These are phyloP conservation scores for Adenanthera pavonina DNA, from an alignment of 306 rosid genomes.

Conservation along the genomic window DNA sequence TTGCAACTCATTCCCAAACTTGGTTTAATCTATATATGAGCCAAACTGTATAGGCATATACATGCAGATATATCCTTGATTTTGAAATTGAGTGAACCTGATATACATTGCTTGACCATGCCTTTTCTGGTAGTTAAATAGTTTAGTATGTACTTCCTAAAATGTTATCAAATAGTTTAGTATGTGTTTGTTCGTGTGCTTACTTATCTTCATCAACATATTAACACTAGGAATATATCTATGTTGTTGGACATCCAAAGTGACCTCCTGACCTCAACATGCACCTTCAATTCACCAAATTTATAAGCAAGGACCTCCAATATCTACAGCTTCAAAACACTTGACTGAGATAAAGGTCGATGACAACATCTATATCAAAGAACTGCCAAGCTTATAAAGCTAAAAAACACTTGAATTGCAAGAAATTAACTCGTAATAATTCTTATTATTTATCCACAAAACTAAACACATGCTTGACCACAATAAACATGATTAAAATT, in stretches of 20 bases:
- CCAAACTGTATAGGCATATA: neutral
- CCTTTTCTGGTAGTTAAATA: neutral
- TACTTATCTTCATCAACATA: neutral
- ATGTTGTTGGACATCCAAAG: neutral
- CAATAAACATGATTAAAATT: conserved; percentile 14
- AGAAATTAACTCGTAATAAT: conserved; percentile 10
- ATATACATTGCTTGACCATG: neutral
- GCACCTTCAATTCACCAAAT: conserved; percentile 2
- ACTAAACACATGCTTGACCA: conserved; percentile 6
- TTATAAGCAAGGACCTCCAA: neutral
- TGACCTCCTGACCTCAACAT: conserved; percentile 15
- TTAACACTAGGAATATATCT: neutral
- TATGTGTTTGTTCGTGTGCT: conserved; percentile 1
- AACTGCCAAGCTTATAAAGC: conserved; percentile 9
- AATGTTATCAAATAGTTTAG: neutral
- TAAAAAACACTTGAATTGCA: conserved; percentile 16
- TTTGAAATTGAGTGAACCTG: neutral
- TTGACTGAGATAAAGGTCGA: neutral
- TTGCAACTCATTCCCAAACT: neutral
- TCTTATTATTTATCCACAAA: neutral
- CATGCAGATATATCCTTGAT: neutral
- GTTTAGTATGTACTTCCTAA: neutral
- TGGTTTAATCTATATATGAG: neutral
- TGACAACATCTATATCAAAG: conserved; percentile 26
- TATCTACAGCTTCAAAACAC: neutral